Evolutionary conservation across 164 flowering plant genomes (phyloP).

Genomic region (Sedum album): DNA sequence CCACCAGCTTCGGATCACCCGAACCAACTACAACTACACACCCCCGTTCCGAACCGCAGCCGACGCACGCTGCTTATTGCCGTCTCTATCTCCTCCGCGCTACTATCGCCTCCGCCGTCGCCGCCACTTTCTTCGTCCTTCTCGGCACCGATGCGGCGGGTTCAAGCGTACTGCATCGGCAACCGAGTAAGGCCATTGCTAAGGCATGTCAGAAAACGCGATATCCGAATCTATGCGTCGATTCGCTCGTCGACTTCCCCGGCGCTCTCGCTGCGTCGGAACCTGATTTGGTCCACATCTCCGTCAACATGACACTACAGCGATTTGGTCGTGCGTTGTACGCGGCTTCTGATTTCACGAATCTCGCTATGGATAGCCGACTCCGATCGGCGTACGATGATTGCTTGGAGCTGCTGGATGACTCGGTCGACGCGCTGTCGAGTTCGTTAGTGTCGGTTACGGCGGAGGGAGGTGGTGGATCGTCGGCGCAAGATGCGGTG

Average conservation of each 20-base stretch:
- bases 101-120: not conserved
- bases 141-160: not conserved
- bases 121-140: not conserved
- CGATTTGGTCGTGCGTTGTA: slow-evolving; percentile 46
- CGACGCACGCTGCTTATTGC: not conserved
- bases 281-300: slow-evolving; percentile 66
- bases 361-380: slow-evolving; percentile 43
- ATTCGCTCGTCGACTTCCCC: slow-evolving; percentile 69
- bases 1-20: no score
- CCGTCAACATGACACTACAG: slow-evolving; percentile 69
- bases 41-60: not conserved
- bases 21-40: no score
- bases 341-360: slow-evolving; percentile 25
- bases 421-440: slow-evolving; percentile 59
- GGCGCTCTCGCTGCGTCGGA: slow-evolving; percentile 53
- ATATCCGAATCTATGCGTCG: slow-evolving; percentile 58
- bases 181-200: slow-evolving; percentile 37
- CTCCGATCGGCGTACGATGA: slow-evolving; percentile 60
- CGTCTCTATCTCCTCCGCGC: not conserved
- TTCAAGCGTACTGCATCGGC: not conserved
- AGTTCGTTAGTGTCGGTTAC: slow-evolving; percentile 43
- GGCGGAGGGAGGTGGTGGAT: no score
- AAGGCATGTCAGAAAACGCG: slow-evolving; percentile 48
- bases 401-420: slow-evolving; percentile 79
- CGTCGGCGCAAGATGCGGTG: no score